phyloP scores from a whole-genome alignment of 208 protist species.

The Wallacemonas sp. region DNA sequence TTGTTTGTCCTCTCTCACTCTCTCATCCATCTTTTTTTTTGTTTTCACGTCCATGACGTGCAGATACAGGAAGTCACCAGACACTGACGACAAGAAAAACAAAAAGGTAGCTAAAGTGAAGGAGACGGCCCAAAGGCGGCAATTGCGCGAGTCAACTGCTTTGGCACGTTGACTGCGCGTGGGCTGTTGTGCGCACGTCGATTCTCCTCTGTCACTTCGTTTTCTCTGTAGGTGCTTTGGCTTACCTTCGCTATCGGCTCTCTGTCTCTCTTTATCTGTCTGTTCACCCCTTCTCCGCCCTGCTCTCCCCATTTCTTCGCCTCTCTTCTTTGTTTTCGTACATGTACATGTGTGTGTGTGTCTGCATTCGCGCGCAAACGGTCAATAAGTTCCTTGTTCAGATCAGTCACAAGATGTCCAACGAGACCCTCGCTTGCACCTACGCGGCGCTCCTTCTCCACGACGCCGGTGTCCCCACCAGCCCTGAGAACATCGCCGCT shows the following conservation, averaged over 20 bases:
- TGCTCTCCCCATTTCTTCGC: neutral
- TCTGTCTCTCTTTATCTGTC: neutral
- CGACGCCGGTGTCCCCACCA: conserved; percentile 70
- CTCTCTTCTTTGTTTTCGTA: neutral
- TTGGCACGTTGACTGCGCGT: no score
- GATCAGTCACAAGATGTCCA: conserved; percentile 35
- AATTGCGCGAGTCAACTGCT: no score
- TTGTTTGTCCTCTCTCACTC: neutral
- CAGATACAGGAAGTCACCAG: neutral
- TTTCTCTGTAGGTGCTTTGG: neutral
- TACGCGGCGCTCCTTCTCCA: conserved; percentile 80
- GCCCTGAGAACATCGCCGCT: conserved; percentile 70
- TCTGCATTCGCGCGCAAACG: neutral
- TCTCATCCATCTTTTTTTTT: conserved; percentile 12
- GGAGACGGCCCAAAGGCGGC: no score
- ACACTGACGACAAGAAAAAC: neutral
- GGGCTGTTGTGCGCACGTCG: no score
- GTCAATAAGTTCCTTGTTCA: neutral
- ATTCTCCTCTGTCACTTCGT: no score
- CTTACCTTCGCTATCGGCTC: neutral
- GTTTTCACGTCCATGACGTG: neutral
- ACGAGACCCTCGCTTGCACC: conserved; percentile 79
- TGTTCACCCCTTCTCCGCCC: neutral
- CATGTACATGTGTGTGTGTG: neutral
- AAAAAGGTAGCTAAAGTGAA: conserved; percentile 11